Percentiles rank a stretch among this genome's conserved stretches.
These are phyloP conservation scores for Leishmania major DNA, from an alignment of 208 protist species.

Conservation along the genomic window DNA sequence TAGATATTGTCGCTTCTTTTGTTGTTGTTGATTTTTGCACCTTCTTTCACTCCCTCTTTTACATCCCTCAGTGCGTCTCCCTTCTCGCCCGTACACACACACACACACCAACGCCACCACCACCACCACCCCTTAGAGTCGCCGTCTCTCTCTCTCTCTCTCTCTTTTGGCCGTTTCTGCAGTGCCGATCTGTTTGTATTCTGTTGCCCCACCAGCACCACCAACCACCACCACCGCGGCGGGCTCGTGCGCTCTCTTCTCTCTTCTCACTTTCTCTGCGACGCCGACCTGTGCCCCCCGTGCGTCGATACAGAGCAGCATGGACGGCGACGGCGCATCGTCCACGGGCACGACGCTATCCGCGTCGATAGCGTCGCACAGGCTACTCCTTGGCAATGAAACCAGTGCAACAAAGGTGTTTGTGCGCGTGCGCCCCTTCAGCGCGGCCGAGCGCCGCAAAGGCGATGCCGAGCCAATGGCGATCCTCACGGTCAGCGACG, in stretches of 20 bases:
- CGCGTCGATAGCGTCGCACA: not conserved
- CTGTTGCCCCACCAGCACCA: not conserved
- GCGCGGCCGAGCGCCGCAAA: constrained; percentile 35
- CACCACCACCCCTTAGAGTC: not conserved
- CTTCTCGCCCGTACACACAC: not conserved
- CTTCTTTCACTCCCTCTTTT: not conserved
- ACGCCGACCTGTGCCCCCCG: constrained; percentile 6
- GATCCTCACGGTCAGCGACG: constrained; percentile 57
- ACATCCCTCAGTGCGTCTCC: not conserved
- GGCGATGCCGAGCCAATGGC: constrained; percentile 1
- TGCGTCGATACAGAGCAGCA: not conserved
- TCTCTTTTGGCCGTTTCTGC: not conserved
- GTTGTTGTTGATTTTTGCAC: not conserved
- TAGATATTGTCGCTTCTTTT: not conserved
- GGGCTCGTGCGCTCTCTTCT: not conserved
- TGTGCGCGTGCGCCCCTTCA: constrained; percentile 80
- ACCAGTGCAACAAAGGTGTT: constrained; percentile 67
- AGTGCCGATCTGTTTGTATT: not conserved
- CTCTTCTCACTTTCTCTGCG: not conserved
- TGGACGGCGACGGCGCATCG: constrained; percentile 8
- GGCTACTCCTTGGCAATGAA: constrained; percentile 15
- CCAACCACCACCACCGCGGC: too few species aligned
- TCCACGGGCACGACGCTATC: constrained; percentile 2
- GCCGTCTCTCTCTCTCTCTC: not conserved
- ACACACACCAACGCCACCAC: not conserved